These are phyloP conservation scores for Rubus idaeus DNA, from an alignment of 306 rosid species.

Conservation along the genomic window DNA sequence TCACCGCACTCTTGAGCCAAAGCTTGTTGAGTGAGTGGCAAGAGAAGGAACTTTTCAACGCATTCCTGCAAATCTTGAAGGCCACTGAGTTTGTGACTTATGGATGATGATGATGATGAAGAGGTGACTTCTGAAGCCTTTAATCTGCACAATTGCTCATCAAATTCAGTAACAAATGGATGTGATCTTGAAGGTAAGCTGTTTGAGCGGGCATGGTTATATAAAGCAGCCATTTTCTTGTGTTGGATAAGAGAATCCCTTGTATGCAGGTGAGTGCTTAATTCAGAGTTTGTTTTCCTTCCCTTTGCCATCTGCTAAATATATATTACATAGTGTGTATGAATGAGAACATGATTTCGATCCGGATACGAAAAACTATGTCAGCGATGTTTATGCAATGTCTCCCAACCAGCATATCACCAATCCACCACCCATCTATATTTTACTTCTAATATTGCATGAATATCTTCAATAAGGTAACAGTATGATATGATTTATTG, in stretches of 20 bases:
- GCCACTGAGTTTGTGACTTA: slow-evolving; percentile 22
- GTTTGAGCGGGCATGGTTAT: slow-evolving; percentile 23
- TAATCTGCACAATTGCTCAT: slow-evolving; percentile 27
- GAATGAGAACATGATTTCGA: background rate
- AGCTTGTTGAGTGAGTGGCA: slow-evolving; percentile 24
- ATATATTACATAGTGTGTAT: slow-evolving; percentile 7
- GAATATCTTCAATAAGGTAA: background rate
- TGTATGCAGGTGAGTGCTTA: background rate
- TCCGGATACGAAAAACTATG: slow-evolving; percentile 12
- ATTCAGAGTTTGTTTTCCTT: background rate
- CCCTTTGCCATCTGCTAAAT: background rate
- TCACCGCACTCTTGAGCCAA: slow-evolving; percentile 11
- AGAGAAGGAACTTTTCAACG: slow-evolving; percentile 24
- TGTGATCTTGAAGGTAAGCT: slow-evolving; percentile 36
- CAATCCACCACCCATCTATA: slow-evolving; percentile 10
- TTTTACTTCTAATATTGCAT: background rate
- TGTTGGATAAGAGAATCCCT: background rate
- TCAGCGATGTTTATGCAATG: slow-evolving; percentile 23
- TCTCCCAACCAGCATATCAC: slow-evolving; percentile 27
- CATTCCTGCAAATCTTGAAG: slow-evolving; percentile 31
- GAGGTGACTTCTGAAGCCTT: slow-evolving; percentile 6
- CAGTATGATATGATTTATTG: background rate
- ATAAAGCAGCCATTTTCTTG: slow-evolving; percentile 12
- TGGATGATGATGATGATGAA: slow-evolving; percentile 27
- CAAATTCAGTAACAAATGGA: slow-evolving; percentile 20